These are phyloP conservation scores for Capsella rubella DNA, from an alignment of 441 rosid genomes.

Conservation along the genomic window DNA sequence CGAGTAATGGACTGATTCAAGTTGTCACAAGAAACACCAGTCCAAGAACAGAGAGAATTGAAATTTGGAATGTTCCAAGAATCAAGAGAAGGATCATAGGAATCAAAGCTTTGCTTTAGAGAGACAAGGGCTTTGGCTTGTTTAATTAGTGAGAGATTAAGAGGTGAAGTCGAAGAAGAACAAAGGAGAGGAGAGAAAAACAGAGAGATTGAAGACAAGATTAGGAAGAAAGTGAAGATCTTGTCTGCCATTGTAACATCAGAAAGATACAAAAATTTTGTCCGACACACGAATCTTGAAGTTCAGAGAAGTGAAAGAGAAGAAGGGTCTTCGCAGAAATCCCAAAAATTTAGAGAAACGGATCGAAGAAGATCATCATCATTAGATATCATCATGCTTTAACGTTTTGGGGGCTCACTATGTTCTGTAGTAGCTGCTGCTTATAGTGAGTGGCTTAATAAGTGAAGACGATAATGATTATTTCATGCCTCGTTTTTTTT, in stretches of 20 bases:
- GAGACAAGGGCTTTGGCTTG: slow-evolving; percentile 72
- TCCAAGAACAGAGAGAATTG: slow-evolving; percentile 74
- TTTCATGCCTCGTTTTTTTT: slow-evolving; percentile 20
- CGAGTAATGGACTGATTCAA: slow-evolving; percentile 55
- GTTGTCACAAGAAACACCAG: slow-evolving; percentile 62
- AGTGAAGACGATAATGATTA: slow-evolving; percentile 45
- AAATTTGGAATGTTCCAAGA: slow-evolving; percentile 67
- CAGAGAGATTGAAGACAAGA: slow-evolving; percentile 46
- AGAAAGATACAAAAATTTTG: neutral
- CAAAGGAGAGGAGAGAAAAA: slow-evolving; percentile 37
- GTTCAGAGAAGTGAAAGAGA: slow-evolving; percentile 40
- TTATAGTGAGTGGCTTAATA: slow-evolving; percentile 46
- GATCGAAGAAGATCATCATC: slow-evolving; percentile 41
- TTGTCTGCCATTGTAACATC: slow-evolving; percentile 48
- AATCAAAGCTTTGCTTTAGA: slow-evolving; percentile 60
- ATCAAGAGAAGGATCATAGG: slow-evolving; percentile 58
- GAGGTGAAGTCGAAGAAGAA: slow-evolving; percentile 45
- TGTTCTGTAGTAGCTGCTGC: slow-evolving; percentile 36
- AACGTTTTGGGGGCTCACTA: slow-evolving; percentile 42
- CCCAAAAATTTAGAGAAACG: slow-evolving; percentile 39
- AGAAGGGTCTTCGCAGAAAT: slow-evolving; percentile 39
- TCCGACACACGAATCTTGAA: slow-evolving; percentile 37
- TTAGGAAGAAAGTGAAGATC: slow-evolving; percentile 43
- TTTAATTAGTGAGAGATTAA: slow-evolving; percentile 49
- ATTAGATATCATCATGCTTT: slow-evolving; percentile 42